A percentile compares a stretch with the other conserved stretches of the same genome.
Conservation (phyloP, 352 stramenopile genomes). For the Globisporangium uncinulatum region DNA sequence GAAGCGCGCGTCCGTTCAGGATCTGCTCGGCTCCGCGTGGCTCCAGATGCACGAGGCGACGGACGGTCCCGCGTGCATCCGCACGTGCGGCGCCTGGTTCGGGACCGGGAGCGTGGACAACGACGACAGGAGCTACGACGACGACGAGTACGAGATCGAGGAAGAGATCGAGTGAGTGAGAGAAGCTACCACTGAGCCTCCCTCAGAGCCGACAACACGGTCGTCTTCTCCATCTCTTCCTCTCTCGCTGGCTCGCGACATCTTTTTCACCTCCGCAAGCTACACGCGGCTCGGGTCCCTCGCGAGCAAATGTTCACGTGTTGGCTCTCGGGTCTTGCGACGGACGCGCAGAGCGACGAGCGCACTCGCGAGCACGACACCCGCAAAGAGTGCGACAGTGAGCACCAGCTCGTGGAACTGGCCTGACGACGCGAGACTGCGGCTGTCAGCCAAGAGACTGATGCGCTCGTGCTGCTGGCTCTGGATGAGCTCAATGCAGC, state of each 20-base stretch:
- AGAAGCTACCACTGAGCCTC: conserved; percentile 4
- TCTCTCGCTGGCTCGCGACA: not conserved
- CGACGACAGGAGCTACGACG: conserved; percentile 18
- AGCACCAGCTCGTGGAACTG: conserved; percentile 29
- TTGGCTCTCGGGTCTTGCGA: conserved; percentile 31
- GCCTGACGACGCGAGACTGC: not conserved
- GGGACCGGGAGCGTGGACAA: not conserved
- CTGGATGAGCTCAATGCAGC: conserved; percentile 26
- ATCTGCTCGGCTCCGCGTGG: conserved; percentile 48
- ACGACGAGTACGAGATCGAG: conserved; percentile 52
- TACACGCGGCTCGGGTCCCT: conserved; percentile 11
- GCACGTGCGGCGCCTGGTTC: conserved; percentile 32
- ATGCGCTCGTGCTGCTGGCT: not conserved
- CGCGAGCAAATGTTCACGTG: conserved; percentile 49
- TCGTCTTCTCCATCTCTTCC: not conserved
- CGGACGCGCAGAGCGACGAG: conserved; percentile 36
- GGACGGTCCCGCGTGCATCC: conserved; percentile 21
- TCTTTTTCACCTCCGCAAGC: not conserved
- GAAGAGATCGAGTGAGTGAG: conserved; percentile 26
- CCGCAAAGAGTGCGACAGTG: conserved; percentile 23
- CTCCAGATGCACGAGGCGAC: conserved; percentile 46
- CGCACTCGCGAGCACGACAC: conserved; percentile 25
- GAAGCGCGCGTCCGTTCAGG: conserved; percentile 48
- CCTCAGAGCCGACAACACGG: too few relatives aligned
- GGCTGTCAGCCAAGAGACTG: conserved; percentile 11